Evolutionary conservation across 768 basidiomycete genomes (phyloP), one percentile per base, ranked within the genome.

Genomic region (Boletus sp.): DNA sequence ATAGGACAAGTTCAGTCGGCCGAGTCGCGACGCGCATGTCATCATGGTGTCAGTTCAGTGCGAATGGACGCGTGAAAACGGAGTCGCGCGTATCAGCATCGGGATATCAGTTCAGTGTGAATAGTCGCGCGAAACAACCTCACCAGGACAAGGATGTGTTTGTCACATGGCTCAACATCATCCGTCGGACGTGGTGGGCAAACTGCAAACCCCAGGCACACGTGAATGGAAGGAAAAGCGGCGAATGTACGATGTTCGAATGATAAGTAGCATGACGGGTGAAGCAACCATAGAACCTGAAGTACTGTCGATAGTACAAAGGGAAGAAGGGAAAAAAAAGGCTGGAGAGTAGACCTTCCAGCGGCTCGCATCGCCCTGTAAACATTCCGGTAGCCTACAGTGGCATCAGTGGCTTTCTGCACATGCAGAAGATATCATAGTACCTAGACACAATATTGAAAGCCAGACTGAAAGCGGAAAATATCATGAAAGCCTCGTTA

Each of bases 111-210:
- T 24, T 24, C 24, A n/a, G 39, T 40, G 39, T 17, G 39, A 40
- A 37, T 7, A 17, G 39, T n/a, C 39, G 39, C 39, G 39, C n/a
- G 39, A 40, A 40, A n/a, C n/a, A n/a, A n/a, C n/a, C n/a, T n/a
- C n/a, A n/a, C 67, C 81, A 77, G 0, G 97, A 97, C 77, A 98
- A 96, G 5, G 83, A 76, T 44, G 81, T 77, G 60, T 84, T 85
- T 50, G 95, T 94, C 30, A 97, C 85, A 71, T 98, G 97, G 1
- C 94, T 91, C 46, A 97, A 76, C 65, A 98, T 98, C 80, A 98
- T 90, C 62, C 88, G 78, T 11, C 93, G 92, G 37, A 97, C 95
- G 69, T 94, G 88, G 61, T 92, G 90, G 30, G 90, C 88, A 62
- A 92, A 92, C 71, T 91, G 89, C 51, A 91, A 71, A n/a, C 94